phyloP scores from a whole-genome alignment of 768 basidiomycete genomes.

The Suillus americanus region DNA sequence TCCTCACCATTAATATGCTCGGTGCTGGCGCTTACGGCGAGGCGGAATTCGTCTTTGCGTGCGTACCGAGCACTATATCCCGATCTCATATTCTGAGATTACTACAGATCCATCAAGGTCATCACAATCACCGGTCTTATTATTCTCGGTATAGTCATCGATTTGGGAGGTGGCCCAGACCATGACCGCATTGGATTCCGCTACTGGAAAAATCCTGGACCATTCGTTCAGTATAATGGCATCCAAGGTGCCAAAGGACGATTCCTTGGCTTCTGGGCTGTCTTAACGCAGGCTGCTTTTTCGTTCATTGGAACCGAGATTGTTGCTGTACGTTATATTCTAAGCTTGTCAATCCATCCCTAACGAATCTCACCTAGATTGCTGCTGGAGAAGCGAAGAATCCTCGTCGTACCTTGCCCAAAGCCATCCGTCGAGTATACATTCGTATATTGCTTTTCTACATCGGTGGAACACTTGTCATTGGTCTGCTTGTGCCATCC shows the following conservation, averaged over 20 bases:
- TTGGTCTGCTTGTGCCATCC: constrained; percentile 82
- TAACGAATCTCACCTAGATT: constrained; percentile 45
- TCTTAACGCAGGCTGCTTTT: constrained; percentile 87
- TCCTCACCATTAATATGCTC: constrained; percentile 71
- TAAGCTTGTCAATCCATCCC: not conserved
- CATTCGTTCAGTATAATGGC: constrained; percentile 70
- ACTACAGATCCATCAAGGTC: constrained; percentile 76
- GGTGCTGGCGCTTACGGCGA: constrained; percentile 83
- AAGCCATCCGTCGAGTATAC: constrained; percentile 59
- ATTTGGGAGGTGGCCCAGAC: constrained; percentile 85
- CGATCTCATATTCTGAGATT: not conserved
- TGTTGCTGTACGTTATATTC: constrained; percentile 62
- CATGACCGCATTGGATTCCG: constrained; percentile 62
- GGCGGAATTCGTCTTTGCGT: constrained; percentile 86
- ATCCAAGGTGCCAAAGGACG: constrained; percentile 70
- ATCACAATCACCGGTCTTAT: constrained; percentile 75
- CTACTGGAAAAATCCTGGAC: constrained; percentile 88
- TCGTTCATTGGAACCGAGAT: constrained; percentile 95
- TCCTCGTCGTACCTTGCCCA: constrained; percentile 68
- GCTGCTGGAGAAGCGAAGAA: constrained; percentile 92
- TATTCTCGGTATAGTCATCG: constrained; percentile 70
- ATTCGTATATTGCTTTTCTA: constrained; percentile 84
- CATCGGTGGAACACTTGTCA: constrained; percentile 64
- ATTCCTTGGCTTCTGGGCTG: constrained; percentile 73
- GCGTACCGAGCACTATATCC: constrained; percentile 7